Evolutionary conservation across 1,284 basidiomycete species (phyloP), one percentile per base, ranked within the genome.

Genomic region (Marasmius tenuissimus): DNA sequence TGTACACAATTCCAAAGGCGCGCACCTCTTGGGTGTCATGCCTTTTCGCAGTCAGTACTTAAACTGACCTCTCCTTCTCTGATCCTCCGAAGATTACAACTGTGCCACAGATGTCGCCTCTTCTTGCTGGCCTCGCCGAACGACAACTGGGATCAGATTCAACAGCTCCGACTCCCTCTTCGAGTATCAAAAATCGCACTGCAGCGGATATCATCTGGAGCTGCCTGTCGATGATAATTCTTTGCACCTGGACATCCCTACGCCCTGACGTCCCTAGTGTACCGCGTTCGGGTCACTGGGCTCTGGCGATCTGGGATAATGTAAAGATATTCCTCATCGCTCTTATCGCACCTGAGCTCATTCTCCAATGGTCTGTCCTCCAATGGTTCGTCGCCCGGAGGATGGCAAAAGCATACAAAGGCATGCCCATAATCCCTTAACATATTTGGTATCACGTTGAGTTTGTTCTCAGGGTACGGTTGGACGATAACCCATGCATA

Each of bases 191-290:
- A 27, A 27, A 2, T 27, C 27, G 27, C 4, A 27, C 27, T 27
- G 4, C 27, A 27, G 27, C 27, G 27, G 54, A 65, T 37, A 71
- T 75, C 27, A 22, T 73, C 20, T 69, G 66, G 67, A 75, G 71
- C 48, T 76, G 74, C 53, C 48, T 71, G 14, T 60, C 64, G 0
- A 73, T 73, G 0, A 68, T 76, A 2, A 69, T 75, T 16, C 66
- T 71, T 0, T 77, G 73, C 53, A 73, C 72, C 2, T 77, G 75
- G 74, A 59, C 72, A 6, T 67, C 75, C 0, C 60, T 75, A 7
- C 76, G 76, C 58, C 75, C 74, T 0, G 75, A 78, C 54, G 63
- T 78, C 14, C 72, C 75, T 4, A 42, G 49, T 0, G 57, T 59
- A 1, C 27, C 57, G 6, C 40, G 40, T 42, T 42, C 40, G 12